Evolutionary conservation across 345 rosid genomes (phyloP), one percentile per base, ranked within the genome.

Genomic region (Brassica juncea): DNA sequence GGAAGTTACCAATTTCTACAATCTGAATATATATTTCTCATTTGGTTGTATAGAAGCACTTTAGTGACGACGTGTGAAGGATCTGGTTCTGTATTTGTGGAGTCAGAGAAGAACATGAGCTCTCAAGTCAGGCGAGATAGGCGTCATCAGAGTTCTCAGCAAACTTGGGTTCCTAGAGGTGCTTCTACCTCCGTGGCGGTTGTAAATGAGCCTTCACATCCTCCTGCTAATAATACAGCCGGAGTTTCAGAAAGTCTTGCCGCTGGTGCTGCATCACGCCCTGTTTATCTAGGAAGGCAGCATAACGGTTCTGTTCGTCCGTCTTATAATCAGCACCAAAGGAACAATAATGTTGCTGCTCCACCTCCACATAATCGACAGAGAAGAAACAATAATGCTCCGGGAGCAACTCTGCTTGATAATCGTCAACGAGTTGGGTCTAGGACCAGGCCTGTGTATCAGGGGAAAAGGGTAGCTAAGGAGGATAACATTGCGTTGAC

Each of bases 151-250:
- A 49, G 76, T 28, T 68, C 84, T 15, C 94, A 89, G 64, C 97
- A 80, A 49, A 86, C 84, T 3, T 92, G 99, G 99, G 83, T 92
- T 27, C 98, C 94, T 8, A 86, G 92, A 84, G 89, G 83, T 30
- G 58, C 89, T 16, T 15, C 80, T 21, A 37, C 87, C 67, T 68
- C 82, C 0, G 72, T 23, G 10, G 82, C 58, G 68, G 59, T 3
- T 4, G 80, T 73, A 3, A 71, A 66, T 3, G 74, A 77, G 61
- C 78, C 71, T 47, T n/a, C 55, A 0, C 32, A 19, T 27, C 15
- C 58, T 83, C 71, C 81, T 82, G 68, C 78, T 55, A 61, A 68
- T 55, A 61, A 69, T 31, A 60, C 83, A 0, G 32, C 77, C 60
- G 83, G 44, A 19, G 68, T 42, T 57, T 72, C 80, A 59, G 84